Evolutionary conservation across 805 yeast genomes (phyloP).

Genomic region (Hermanozyma aechmeae): DNA sequence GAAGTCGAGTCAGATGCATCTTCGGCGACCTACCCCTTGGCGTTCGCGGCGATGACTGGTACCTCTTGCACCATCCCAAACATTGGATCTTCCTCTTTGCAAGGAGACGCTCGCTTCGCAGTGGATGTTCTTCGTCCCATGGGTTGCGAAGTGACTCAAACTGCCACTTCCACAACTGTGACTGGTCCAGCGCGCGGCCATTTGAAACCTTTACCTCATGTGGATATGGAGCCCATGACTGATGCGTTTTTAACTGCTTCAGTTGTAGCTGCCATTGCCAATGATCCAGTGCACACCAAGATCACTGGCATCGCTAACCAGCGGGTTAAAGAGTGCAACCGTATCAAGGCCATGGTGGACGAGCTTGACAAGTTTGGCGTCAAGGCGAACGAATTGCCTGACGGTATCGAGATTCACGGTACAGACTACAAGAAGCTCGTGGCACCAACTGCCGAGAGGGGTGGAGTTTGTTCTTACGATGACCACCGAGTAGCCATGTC

Average conservation of each 20-base stretch:
- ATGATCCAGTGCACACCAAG: constrained; percentile 38
- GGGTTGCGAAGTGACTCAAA: constrained; percentile 88
- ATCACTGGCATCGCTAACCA: constrained; percentile 97
- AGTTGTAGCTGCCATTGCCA: constrained; percentile 91
- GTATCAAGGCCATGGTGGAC: constrained; percentile 89
- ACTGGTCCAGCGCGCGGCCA: constrained; percentile 72
- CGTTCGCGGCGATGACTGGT: constrained; percentile 95
- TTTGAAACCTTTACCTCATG: constrained; percentile 58
- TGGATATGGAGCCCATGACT: constrained; percentile 99
- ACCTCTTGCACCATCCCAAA: constrained; percentile 88
- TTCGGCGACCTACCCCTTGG: constrained; percentile 95
- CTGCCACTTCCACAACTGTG: constrained; percentile 82
- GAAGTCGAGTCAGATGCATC: constrained; percentile 95
- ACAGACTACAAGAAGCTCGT: constrained; percentile 39
- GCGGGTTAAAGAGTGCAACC: constrained; percentile 93
- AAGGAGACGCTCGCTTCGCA: constrained; percentile 97
- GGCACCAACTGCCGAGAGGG: constrained; percentile 40
- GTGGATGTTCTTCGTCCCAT: constrained; percentile 85
- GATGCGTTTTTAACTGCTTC: constrained; percentile 96
- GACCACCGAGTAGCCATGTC: constrained; percentile 99
- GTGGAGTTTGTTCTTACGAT: constrained; percentile 74
- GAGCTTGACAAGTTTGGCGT: constrained; percentile 91
- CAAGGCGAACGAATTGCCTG: constrained; percentile 71
- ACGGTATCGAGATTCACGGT: constrained; percentile 87
- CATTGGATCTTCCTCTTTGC: constrained; percentile 84